Conservation (phyloP, 2,329 filamentous ascomycete species). For the Trichoderma simmonsii region DNA sequence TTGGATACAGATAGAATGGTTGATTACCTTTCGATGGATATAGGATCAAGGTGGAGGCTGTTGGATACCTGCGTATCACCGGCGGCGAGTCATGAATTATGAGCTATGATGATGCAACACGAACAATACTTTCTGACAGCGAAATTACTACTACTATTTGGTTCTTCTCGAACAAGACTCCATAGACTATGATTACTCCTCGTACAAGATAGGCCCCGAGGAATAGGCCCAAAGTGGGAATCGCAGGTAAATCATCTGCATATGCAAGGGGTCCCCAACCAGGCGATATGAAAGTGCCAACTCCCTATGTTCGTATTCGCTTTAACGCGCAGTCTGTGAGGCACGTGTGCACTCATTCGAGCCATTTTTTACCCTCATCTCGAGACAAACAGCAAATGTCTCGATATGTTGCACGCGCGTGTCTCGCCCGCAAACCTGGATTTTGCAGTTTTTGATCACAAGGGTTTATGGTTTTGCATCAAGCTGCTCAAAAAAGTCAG, state of each 20-base stretch:
- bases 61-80: background rate
- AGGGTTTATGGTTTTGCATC: background rate
- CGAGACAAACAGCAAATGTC: background rate
- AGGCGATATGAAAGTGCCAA: background rate
- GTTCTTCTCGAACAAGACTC: background rate
- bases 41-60: background rate
- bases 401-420: background rate
- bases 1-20: background rate
- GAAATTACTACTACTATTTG: background rate
- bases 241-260: background rate
- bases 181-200: background rate
- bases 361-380: background rate
- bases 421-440: background rate
- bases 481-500: background rate
- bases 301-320: constrained; percentile 3
- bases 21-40: background rate
- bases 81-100: background rate
- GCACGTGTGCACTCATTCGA: background rate
- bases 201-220: background rate
- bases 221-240: background rate
- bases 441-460: background rate
- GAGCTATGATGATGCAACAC: background rate
- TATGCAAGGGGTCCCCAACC: background rate
- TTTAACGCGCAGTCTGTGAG: background rate
- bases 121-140: background rate